Conservation (phyloP, 352 stramenopile species). For the Globisporangium parvum region DNA sequence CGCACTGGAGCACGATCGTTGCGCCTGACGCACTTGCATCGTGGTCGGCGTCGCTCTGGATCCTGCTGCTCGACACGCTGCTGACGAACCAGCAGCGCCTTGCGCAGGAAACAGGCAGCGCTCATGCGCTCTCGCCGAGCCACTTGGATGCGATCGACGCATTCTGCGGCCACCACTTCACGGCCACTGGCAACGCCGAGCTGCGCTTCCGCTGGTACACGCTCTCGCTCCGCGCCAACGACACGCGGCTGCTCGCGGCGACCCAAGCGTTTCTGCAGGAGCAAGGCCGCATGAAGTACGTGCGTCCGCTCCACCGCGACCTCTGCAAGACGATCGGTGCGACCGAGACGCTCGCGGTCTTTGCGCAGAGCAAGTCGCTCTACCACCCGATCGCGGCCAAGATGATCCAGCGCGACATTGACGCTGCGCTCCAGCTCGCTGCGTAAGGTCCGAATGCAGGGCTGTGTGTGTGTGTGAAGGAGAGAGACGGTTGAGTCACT, state of each 20-base stretch:
- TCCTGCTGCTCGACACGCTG: conserved; percentile 55
- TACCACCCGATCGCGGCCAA: conserved; percentile 72
- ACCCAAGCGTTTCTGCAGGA: conserved; percentile 50
- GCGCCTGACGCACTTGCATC: conserved; percentile 2
- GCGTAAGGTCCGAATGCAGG: background rate
- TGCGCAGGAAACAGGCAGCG: background rate
- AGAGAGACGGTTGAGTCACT: background rate
- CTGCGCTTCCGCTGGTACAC: conserved; percentile 71
- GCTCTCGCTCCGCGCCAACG: conserved; percentile 40
- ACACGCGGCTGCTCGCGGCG: conserved; percentile 32
- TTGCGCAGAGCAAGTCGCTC: conserved; percentile 43
- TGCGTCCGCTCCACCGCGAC: conserved; percentile 60
- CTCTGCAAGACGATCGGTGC: conserved; percentile 33
- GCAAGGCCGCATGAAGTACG: conserved; percentile 75
- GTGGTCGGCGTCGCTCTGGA: conserved; percentile 49
- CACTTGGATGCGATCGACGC: conserved; percentile 54
- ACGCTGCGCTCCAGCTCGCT: conserved; percentile 4
- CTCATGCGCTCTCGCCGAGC: conserved; percentile 12
- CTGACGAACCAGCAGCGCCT: conserved; percentile 12
- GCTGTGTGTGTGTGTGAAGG: background rate
- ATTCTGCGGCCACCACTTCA: conserved; percentile 42
- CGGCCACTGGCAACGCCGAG: conserved; percentile 55
- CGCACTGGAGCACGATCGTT: conserved; percentile 20
- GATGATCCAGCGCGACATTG: conserved; percentile 62
- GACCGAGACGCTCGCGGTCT: conserved; percentile 23